Evolutionary conservation across 2,329 filamentous ascomycete species (phyloP), one percentile per base, ranked within the genome.

Genomic region (Colletotrichum coccodes): DNA sequence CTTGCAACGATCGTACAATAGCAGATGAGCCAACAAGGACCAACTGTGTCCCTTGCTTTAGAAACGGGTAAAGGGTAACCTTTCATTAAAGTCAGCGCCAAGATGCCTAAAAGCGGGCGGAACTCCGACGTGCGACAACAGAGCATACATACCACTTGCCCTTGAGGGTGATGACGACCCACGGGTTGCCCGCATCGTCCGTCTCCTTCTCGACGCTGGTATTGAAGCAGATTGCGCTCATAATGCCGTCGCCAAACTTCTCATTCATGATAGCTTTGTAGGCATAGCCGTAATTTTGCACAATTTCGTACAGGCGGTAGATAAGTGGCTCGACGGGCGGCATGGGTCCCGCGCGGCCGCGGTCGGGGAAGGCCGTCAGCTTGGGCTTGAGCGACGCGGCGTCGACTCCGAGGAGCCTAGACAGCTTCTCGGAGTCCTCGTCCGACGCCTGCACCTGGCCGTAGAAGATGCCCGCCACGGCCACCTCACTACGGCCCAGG

Each of bases 201-300:
- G 91, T 90, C 87, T 98, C 95, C 87, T 97, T 97, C 79, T 98
- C 94, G 3, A 98, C 92, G 77, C 94, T 94, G 0, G 94, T 97
- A 60, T 90, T 92, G 80, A 97, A 98, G 18, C 90, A 90, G 76
- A 98, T 97, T 1, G 95, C 95, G 77, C 94, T 97, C 95, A 98
- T 98, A 77, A 98, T 98, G 1, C 95, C 95, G 77, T 95, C 92
- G 0, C 92, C 92, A 77, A 94, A 94, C 86, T 98, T 98, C 87
- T 98, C 95, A 74, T 98, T 98, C 80, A 98, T 79, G 5, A 98
- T 89, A 0, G 94, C 95, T 86, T 98, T 98, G 83, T 97, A 98
- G 1, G 95, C 93, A 79, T 97, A 97, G 1, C 95, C 95, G 76
- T 98, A 98, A 80, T 97, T 98, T 83, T 98, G 95, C 71, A 98